Conservation (phyloP, 306 rosid genomes). For the Hylodesmum podocarpum region DNA sequence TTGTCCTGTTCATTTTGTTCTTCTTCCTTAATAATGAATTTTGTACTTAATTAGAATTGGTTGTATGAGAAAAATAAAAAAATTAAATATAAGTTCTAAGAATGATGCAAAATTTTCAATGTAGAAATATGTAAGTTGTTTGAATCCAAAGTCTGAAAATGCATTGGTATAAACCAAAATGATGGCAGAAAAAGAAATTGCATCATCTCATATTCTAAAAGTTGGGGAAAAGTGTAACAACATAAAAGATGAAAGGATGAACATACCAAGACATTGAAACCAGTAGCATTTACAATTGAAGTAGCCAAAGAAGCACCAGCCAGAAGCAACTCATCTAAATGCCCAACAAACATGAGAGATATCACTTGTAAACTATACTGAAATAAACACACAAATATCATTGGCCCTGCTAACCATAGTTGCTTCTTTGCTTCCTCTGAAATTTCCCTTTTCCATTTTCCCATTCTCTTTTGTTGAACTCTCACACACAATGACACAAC, state of each 20-base stretch:
- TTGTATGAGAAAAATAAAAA: background rate
- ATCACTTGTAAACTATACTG: constrained; percentile 27
- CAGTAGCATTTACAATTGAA: constrained; percentile 36
- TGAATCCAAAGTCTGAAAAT: too few relatives aligned
- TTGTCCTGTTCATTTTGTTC: background rate
- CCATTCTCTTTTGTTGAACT: background rate
- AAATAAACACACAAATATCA: constrained; percentile 41
- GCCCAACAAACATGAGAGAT: constrained; percentile 44
- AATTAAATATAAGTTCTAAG: background rate
- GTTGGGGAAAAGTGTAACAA: background rate
- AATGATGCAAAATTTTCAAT: background rate
- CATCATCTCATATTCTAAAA: background rate
- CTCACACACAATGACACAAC: background rate
- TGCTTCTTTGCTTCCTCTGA: constrained; percentile 60
- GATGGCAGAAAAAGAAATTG: background rate
- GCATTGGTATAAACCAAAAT: background rate
- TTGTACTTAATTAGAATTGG: background rate
- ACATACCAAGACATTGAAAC: constrained; percentile 33
- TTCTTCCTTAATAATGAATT: background rate
- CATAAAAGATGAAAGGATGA: background rate
- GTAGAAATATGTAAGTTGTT: background rate
- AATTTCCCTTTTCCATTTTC: constrained; percentile 10
- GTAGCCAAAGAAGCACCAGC: constrained; percentile 35
- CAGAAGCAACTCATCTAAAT: constrained; percentile 38
- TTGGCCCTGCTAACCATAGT: constrained; percentile 74